These are phyloP conservation scores for Tylopilus sp. DNA, from an alignment of 1,284 basidiomycete species.

Conservation along the genomic window DNA sequence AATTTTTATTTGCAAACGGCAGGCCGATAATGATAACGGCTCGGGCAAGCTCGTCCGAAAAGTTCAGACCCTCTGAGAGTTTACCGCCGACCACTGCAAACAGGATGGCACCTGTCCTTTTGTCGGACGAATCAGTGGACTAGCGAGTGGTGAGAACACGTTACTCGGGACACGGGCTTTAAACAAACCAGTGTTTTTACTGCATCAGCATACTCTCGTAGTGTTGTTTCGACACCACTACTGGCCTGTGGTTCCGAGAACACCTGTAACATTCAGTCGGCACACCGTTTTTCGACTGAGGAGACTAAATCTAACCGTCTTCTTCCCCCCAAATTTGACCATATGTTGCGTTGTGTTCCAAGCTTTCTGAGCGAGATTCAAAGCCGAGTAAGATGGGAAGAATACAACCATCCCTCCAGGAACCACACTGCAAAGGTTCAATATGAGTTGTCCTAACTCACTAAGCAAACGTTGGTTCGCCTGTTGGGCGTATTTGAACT, in stretches of 20 bases:
- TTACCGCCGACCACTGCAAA: conserved; percentile 97
- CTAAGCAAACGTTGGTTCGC: conserved; percentile 65
- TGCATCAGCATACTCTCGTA: conserved; percentile 72
- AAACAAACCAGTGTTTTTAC: conserved; percentile 40
- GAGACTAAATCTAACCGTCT: conserved; percentile 45
- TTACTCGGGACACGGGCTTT: not conserved
- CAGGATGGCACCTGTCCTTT: conserved; percentile 64
- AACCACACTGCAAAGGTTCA: conserved; percentile 74
- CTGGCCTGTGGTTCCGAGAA: conserved; percentile 86
- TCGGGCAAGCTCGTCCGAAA: conserved; percentile 83
- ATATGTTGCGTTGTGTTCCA: conserved; percentile 69
- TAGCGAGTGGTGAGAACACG: conserved; percentile 4
- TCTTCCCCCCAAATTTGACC: conserved; percentile 63
- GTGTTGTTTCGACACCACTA: conserved; percentile 69
- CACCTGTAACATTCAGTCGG: conserved; percentile 44
- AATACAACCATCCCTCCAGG: conserved; percentile 92
- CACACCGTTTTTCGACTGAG: not conserved
- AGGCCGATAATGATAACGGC: conserved; percentile 88
- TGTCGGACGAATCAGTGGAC: conserved; percentile 24
- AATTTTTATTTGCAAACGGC: conserved; percentile 90
- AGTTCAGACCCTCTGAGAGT: conserved; percentile 95
- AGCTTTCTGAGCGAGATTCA: conserved; percentile 59
- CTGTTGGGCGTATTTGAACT: conserved; percentile 80
- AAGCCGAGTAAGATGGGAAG: conserved; percentile 86
- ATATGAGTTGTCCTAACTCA: conserved; percentile 80